Base-by-base conservation (phyloP, 257 asterid genomes). In the Knoxia roxburghii region DNA sequence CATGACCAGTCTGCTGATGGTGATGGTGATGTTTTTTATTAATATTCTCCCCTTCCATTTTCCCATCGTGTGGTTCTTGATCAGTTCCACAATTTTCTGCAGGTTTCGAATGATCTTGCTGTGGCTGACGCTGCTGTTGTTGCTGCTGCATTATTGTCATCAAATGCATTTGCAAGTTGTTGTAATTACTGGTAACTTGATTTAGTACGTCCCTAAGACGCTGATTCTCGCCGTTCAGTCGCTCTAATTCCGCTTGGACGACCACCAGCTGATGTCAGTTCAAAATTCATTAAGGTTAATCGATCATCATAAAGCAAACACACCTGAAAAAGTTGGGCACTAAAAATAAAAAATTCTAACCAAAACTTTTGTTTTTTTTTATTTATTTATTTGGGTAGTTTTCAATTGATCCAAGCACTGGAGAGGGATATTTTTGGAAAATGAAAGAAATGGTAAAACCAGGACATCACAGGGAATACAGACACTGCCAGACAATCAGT, bases 171-270 rank as follows among this genome's bases (percentile, higher is more conserved):
- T 87, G 88, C 51, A 91, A 81, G 15, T 67, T 60, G 58, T 62
- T 82, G 78, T 84, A 87, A 63, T 80, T 73, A 45, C 64, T 78
- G 0, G 77, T 80, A 21, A 75, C 81, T 52, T 87, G 92, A 62
- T 69, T 74, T 57, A 91, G 48, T 75, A 73, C 64, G 52, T 85
- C 92, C 69, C 71, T 79, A 54, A 91, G 32, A 0, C 73, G 80
- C 10, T 39, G 76, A 54, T 91, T 91, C 64, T 91, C 98, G 1
- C 81, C 49, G 26, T 64, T 84, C 77, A 84, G 54, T 55, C 82
- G 75, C 55, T 85, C 93, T 46, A 94, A 55, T 72, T 90, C 89
- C 14, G 86, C 92, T 73, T 80, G 90, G 53, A 93, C 83, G 51
- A 79, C 75, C 2, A 63, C 80, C 65, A 78, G 24, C 95, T 88